Base-by-base conservation (phyloP, 2,329 filamentous ascomycete species). In the Botrytis porri region DNA sequence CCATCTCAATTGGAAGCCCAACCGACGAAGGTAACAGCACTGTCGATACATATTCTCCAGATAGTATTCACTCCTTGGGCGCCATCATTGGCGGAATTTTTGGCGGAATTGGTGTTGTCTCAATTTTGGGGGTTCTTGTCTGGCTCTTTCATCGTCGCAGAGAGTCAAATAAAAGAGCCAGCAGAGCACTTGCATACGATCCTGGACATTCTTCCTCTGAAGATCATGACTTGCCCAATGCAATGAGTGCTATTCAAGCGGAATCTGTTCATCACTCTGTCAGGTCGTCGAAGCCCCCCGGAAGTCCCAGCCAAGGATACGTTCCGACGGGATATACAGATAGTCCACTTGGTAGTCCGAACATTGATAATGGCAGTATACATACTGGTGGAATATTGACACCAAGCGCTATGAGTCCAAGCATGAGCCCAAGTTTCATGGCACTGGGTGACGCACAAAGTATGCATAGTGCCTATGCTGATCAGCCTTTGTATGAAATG, bases 161-260 rank as follows among this genome's bases (percentile, higher is more conserved):
- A 16, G 18, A 69, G 35, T 59, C 65, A 3, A 41, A 57, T 14
- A 41, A 43, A 41, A 57, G 65, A 41, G 48, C 48, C 48, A 41
- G 35, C n/a, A 57, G 65, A 69, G 65, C 65, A 41, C 65, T 69
- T n/a, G 65, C 65, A 69, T 69, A 43, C 18, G 51, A 69, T 16
- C 48, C 65, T 32, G 51, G 22, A 14, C 3, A 32, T 43, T 69
- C 61, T 16, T 64, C 65, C 8, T 57, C 48, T 6, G 65, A 69
- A 16, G 48, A 32, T 5, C 48, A 37, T 4, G 37, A 32, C 14
- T n/a, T 48, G 29, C 48, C 65, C n/a, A 39, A 69, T 25, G 25
- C 22, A 22, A 57, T 69, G 39, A 48, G 48, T 41, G 22, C 48
- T 22, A 6, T 10, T 25, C 65, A 57, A 4, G 35, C 51, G 8